Conservation (phyloP, 1,284 basidiomycete species). For the Ustilago crameri region DNA sequence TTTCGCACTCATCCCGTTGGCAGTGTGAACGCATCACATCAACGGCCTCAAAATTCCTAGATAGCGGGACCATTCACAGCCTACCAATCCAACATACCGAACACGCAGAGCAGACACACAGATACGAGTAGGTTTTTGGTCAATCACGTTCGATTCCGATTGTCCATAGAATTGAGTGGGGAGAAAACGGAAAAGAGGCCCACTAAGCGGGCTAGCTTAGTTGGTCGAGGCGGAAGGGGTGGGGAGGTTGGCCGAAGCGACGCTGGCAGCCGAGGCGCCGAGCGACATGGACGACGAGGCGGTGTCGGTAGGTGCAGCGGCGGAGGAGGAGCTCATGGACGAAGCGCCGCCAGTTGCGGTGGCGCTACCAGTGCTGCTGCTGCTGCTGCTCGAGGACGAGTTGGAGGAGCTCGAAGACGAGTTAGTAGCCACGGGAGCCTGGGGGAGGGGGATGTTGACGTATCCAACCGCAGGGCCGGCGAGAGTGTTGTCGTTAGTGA, state of each 20-base stretch:
- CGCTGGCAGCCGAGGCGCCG: neutral
- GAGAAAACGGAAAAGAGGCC: too few relatives aligned
- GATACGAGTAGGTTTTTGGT: too few relatives aligned
- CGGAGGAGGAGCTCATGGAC: neutral
- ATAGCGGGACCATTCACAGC: too few relatives aligned
- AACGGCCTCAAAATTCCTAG: too few relatives aligned
- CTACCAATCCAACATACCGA: too few relatives aligned
- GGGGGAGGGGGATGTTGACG: slow-evolving; percentile 38
- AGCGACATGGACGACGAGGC: neutral
- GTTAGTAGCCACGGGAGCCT: slow-evolving; percentile 35
- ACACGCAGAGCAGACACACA: too few relatives aligned
- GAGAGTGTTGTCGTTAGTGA: slow-evolving; percentile 50
- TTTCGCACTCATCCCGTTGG: too few relatives aligned
- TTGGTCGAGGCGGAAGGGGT: neutral
- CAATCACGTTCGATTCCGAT: too few relatives aligned
- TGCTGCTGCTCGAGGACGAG: neutral
- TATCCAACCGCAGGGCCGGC: slow-evolving; percentile 44
- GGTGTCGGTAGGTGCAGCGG: neutral
- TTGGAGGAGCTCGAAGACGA: neutral
- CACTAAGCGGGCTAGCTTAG: neutral
- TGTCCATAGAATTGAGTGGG: neutral
- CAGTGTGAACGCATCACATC: too few relatives aligned
- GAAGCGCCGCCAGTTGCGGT: neutral
- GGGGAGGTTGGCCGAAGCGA: slow-evolving; percentile 3
- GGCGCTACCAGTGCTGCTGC: neutral